Conservation (phyloP, 768 basidiomycete genomes). For the Suillus tomentosus region DNA sequence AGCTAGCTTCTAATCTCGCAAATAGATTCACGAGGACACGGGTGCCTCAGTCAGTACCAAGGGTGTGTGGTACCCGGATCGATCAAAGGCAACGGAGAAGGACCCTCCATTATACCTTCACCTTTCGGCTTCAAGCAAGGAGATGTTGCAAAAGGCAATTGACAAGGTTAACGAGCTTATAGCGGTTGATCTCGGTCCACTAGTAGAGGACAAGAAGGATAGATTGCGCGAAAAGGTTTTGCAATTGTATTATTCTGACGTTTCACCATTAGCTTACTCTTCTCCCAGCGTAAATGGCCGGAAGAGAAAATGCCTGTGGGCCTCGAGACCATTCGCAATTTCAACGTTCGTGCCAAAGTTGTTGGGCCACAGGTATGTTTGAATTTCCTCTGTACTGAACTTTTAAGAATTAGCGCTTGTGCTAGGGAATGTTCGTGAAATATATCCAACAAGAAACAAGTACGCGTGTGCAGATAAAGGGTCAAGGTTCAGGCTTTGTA, state of each 20-base stretch:
- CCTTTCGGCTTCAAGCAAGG: conserved; percentile 74
- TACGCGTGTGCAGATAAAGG: conserved; percentile 97
- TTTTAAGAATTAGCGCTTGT: background rate
- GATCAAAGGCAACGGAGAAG: conserved; percentile 85
- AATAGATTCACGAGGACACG: conserved; percentile 87
- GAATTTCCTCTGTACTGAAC: too few species aligned
- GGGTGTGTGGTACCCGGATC: conserved; percentile 96
- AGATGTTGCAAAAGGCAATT: conserved; percentile 65
- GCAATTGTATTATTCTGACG: background rate
- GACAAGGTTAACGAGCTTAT: conserved; percentile 76
- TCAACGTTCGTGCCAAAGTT: conserved; percentile 97
- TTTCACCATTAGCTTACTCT: conserved; percentile 15
- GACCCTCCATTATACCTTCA: conserved; percentile 95
- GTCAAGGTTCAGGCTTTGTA: conserved; percentile 90
- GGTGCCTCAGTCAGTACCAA: conserved; percentile 92
- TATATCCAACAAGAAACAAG: conserved; percentile 97
- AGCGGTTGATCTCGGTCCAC: conserved; percentile 71
- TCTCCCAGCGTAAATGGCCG: conserved; percentile 87
- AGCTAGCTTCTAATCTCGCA: conserved; percentile 12
- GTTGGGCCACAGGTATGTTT: conserved; percentile 85
- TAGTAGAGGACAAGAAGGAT: conserved; percentile 80
- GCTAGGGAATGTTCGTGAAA: conserved; percentile 93
- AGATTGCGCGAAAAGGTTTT: conserved; percentile 64
- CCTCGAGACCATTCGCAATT: conserved; percentile 90
- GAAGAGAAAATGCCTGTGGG: conserved; percentile 93